Evolutionary conservation across 1,139 yeast genomes (phyloP), one percentile per base, ranked within the genome.

Genomic region (Saccharomyces hybrid): DNA sequence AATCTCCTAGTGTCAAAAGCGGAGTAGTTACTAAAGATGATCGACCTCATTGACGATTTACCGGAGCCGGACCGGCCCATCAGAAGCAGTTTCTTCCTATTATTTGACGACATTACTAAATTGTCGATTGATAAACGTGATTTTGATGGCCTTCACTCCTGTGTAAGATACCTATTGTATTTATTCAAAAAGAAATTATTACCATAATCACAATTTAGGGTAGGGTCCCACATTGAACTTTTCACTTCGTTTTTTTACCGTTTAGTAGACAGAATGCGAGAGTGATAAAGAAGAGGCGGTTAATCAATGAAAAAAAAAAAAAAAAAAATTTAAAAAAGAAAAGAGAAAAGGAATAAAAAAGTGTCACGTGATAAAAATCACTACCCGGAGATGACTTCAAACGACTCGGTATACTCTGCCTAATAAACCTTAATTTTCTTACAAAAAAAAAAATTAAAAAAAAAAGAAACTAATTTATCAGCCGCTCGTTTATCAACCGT

Each of bases 61-160:
- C 99, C 99, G 7, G 97, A 88, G 50, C 99, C 98, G 26, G 96
- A 86, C 51, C 98, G 86, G 73, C 99, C 99, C 93, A 77, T 67
- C 13, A 70, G 58, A 38, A 69, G 58, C 46, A 66, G 58, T 55
- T 68, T 71, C 59, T 70, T 70, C 49, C 70, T 63, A 51, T 68
- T 68, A 19, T 38, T 38, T 23, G 44, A 38, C 25, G 44, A 38
- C 44, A 38, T 38, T 38, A 11, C 26, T 9, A 19, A 23, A 5
- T 9, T 8, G 19, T 38, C 25, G 25, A 16, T 13, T 9, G 25
- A 19, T 16, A 8, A 8, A 16, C 5, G 25, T 32, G 38, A n/a
- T 29, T 29, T 29, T 29, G 32, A 29, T 29, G 11, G 32, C n/a
- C 32, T 3, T 34, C 19, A 16, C 42, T 14, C 11, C 4, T 38